phyloP scores from a whole-genome alignment of 1,284 basidiomycete species.

The Trichosporon faecale region DNA sequence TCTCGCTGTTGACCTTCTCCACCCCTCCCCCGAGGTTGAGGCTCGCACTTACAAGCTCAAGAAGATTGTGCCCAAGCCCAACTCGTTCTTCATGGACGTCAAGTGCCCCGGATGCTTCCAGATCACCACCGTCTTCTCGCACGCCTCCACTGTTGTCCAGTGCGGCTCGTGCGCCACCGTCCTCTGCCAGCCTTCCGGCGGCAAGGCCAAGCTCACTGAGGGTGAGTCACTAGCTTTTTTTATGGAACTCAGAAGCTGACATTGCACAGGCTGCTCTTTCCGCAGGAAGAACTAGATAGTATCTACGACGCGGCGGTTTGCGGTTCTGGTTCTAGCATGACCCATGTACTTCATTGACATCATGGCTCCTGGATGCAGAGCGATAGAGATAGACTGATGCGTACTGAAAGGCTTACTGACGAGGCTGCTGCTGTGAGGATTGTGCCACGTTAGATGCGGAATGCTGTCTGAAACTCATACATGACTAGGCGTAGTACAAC shows the following conservation, averaged over 20 bases:
- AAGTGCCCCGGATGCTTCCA: slow-evolving; percentile 85
- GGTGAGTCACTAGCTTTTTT: slow-evolving; percentile 60
- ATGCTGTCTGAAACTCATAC: neutral
- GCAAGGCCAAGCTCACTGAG: slow-evolving; percentile 96
- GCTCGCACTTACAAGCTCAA: slow-evolving; percentile 97
- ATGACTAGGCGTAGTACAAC: neutral
- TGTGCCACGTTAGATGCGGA: neutral
- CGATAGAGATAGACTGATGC: neutral
- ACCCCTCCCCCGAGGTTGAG: slow-evolving; percentile 86
- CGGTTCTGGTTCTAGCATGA: slow-evolving; percentile 30
- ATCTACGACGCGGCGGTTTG: slow-evolving; percentile 21
- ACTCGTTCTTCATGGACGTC: slow-evolving; percentile 99
- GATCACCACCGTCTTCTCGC: slow-evolving; percentile 56
- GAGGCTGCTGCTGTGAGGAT: neutral
- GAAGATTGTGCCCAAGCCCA: slow-evolving; percentile 94
- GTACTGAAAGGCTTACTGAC: neutral
- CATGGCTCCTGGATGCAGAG: slow-evolving; percentile 4
- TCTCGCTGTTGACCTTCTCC: slow-evolving; percentile 97
- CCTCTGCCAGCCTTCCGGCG: slow-evolving; percentile 97
- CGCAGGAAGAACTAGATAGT: slow-evolving; percentile 52
- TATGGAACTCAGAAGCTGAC: slow-evolving; percentile 12
- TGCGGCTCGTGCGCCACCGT: slow-evolving; percentile 93
- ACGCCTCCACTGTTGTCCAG: slow-evolving; percentile 55
- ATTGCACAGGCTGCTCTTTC: slow-evolving; percentile 53
- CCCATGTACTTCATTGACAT: slow-evolving; percentile 32